A percentile compares a stretch with the other conserved stretches of the same genome.
phyloP scores from a whole-genome alignment of 1,284 basidiomycete species.

The Boletellus sp. region DNA sequence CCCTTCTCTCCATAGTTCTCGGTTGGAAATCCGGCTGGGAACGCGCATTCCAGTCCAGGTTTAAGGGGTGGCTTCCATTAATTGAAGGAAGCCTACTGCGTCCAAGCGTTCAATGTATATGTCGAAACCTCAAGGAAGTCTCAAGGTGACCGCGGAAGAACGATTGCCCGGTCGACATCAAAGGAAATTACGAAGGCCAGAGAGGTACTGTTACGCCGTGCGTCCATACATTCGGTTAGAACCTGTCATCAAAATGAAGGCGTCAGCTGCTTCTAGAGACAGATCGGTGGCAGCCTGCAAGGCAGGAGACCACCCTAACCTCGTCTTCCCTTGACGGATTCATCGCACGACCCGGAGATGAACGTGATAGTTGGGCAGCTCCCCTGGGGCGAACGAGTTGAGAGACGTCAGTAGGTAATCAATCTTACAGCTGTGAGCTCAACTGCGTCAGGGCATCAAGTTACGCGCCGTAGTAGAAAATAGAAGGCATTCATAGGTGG shows the following conservation, averaged over 20 bases:
- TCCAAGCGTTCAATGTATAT: conserved; percentile 3
- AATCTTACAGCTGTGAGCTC: not conserved
- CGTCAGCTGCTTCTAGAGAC: conserved; percentile 11
- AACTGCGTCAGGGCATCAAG: conserved; percentile 15
- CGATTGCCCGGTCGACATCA: conserved; percentile 2
- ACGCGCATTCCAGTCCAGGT: conserved; percentile 2
- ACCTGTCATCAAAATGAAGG: conserved; percentile 18
- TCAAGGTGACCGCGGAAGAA: conserved; percentile 25
- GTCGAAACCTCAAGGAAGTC: conserved; percentile 22
- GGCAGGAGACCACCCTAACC: conserved; percentile 16
- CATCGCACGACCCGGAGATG: conserved; percentile 25
- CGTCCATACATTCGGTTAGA: conserved; percentile 12
- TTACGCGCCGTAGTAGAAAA: conserved; percentile 22
- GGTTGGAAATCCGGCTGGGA: conserved; percentile 17
- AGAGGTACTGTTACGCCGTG: conserved; percentile 9
- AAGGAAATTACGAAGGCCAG: conserved; percentile 13
- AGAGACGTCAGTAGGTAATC: conserved; percentile 11
- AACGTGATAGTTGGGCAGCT: conserved; percentile 12
- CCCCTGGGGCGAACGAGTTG: conserved; percentile 5
- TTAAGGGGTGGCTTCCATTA: conserved; percentile 21
- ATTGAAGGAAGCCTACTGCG: conserved; percentile 11
- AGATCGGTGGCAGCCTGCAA: conserved; percentile 19
- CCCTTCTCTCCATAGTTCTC: conserved; percentile 1
- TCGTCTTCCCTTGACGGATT: conserved; percentile 15
- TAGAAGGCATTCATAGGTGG: conserved; percentile 21